Base-by-base conservation (phyloP, 2,329 filamentous ascomycete genomes). In the Xylaria sp. region DNA sequence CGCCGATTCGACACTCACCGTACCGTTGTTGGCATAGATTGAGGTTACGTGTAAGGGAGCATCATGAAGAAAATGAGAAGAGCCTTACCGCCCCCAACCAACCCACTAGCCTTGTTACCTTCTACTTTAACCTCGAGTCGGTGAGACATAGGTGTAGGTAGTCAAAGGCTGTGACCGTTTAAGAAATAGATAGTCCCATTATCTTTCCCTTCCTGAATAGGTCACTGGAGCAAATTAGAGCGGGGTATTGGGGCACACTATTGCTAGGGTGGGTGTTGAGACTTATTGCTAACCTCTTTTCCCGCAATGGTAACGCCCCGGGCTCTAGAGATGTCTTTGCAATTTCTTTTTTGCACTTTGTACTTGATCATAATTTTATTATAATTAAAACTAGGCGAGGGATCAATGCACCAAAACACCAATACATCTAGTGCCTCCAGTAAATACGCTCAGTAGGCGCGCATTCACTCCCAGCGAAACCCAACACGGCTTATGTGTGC, bases 171-270 rank as follows among this genome's bases (percentile, higher is more conserved):
- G 28, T n/a, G 28, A 4, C 28, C 9, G 9, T 31, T 9, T 9
- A 4, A 31, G 5, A 31, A 4, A 31, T 5, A 31, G 4, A 31
- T 31, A 5, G 28, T n/a, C 46, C 51, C 35, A 42, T 64, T 31
- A 12, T 14, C 31, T 33, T 33, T 33, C 33, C 12, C 28, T 9
- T 31, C 28, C 28, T 31, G 9, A 9, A 9, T 31, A 31, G 33
- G 52, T 57, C 43, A 23, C 31, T 31, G 14, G n/a, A 40, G 46
- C 51, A 42, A 21, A 23, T 33, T 31, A 54, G 28, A 54, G 62
- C 57, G 58, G 61, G 54, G 59, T 62, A 59, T 50, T 53, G n/a
- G n/a, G n/a, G 50, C 23, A 28, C 33, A 35, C 38, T 51, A 40
- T 55, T 40, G n/a, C 15, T 46, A 42, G 47, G 4, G 58, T n/a